Base-by-base conservation (phyloP, 352 stramenopile genomes). In the Peronospora belbahrii region DNA sequence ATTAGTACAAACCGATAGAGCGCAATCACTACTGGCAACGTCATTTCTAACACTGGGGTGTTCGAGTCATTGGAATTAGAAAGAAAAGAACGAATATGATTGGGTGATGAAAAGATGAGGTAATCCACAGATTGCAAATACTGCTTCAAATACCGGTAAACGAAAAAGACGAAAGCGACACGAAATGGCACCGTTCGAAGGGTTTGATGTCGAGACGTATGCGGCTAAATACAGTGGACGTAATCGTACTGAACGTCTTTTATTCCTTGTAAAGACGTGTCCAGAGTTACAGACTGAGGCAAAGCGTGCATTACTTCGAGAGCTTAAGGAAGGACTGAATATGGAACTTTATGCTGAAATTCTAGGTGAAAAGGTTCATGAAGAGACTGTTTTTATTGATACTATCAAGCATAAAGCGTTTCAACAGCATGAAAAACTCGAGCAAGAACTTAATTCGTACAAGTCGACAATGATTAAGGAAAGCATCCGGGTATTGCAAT, bases 391-490 rank as follows among this genome's bases (percentile, higher is more conserved):
- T 2, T 70, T 74, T 23, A 67, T 94, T 14, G 77, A 94, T 28
- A 81, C 24, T 36, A 64, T 86, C 18, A 76, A 76, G 35, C 75
- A 77, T 42, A 85, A 52, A 40, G 73, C 74, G 1, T 58, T 63
- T 17, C 64, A 83, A 27, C 77, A 87, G 49, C 79, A 93, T 38
- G 83, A 91, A 36, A 75, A 78, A 3, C 61, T 95, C 23, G 81
- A 93, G 54, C 81, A 91, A 42, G 83, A 95, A 50, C 71, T 95
- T 13, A 90, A 93, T 48, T 93, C 82, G 63, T 95, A 93, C 69
- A 95, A 95, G 61, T 92, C 79, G 24, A 93, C 74, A 11, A 86
- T 93, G 73, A 93, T 95, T 72, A 95, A 95, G 56, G 83, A 95
- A 50, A 93, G 80, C 66, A 95, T 95, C 49, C 70, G 83, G 44